These are phyloP conservation scores for Fusarium cyanostomum DNA, from an alignment of 2,329 filamentous ascomycete genomes.

Conservation along the genomic window DNA sequence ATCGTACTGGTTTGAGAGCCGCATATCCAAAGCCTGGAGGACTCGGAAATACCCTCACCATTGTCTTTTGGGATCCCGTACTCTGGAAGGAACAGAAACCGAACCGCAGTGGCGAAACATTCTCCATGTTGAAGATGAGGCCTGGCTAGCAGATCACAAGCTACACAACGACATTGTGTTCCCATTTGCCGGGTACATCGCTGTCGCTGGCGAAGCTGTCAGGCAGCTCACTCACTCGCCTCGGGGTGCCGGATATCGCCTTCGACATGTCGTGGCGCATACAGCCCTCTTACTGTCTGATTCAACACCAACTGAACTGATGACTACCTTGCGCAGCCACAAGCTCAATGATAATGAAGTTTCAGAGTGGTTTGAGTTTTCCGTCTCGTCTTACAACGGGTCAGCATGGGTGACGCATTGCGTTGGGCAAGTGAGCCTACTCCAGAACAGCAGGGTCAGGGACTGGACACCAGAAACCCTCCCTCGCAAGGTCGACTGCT, in stretches of 20 bases:
- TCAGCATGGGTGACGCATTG: constrained; percentile 24
- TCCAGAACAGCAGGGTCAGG: not conserved
- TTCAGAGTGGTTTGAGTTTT: constrained; percentile 23
- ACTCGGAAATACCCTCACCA: constrained; percentile 46
- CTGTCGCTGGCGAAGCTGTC: constrained; percentile 56
- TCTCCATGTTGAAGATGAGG: constrained; percentile 35
- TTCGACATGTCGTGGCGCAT: constrained; percentile 12
- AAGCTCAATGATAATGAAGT: constrained; percentile 13
- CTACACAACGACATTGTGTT: constrained; percentile 43
- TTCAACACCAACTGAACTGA: constrained; percentile 1
- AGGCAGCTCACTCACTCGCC: constrained; percentile 1
- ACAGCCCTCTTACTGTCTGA: not conserved
- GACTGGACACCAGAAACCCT: not conserved
- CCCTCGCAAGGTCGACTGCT: not conserved
- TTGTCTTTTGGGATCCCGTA: constrained; percentile 51
- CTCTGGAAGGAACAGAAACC: constrained; percentile 27
- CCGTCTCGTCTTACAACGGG: constrained; percentile 11
- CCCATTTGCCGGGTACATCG: constrained; percentile 39
- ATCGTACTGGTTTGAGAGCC: constrained; percentile 49
- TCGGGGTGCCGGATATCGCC: not conserved
- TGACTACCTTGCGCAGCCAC: constrained; percentile 7
- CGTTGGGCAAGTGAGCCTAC: constrained; percentile 12
- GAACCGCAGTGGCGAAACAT: constrained; percentile 43
- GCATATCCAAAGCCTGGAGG: constrained; percentile 43
- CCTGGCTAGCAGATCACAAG: constrained; percentile 54